These are phyloP conservation scores for Elaeagnus macrophylla DNA, from an alignment of 306 rosid genomes.

Conservation along the genomic window DNA sequence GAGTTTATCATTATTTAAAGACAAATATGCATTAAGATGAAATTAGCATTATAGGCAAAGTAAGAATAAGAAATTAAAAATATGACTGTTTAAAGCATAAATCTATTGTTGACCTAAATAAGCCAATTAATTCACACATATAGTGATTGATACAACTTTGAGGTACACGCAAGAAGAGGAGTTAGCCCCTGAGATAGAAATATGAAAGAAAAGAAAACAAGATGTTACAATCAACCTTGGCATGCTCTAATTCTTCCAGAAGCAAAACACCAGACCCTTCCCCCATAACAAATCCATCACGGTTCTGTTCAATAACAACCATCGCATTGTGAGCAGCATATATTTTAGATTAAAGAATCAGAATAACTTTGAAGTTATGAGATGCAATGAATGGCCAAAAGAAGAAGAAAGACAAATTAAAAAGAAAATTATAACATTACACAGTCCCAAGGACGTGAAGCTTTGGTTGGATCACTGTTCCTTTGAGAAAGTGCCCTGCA, in stretches of 20 bases:
- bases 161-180: too few relatives aligned
- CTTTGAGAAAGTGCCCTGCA: constrained; percentile 70
- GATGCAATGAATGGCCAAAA: too few relatives aligned
- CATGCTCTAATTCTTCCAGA: constrained; percentile 93
- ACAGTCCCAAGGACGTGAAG: constrained; percentile 73
- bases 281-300: constrained; percentile 70
- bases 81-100: not conserved
- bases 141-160: too few relatives aligned
- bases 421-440: too few relatives aligned
- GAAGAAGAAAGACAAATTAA: too few relatives aligned
- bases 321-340: constrained; percentile 15
- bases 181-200: too few relatives aligned
- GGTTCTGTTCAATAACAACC: constrained; percentile 37
- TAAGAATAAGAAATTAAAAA: constrained; percentile 1
- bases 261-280: constrained; percentile 77
- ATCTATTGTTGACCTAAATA: constrained; percentile 1
- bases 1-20: not conserved
- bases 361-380: too few relatives aligned
- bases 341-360: too few relatives aligned
- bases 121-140: too few relatives aligned
- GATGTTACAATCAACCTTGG: constrained; percentile 49
- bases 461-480: constrained; percentile 50
- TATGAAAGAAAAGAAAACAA: not conserved
- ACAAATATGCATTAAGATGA: constrained; percentile 3
- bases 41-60: not conserved